A percentile compares a stretch with the other conserved stretches of the same genome.
These are phyloP conservation scores for Penicillium fimorum DNA, from an alignment of 495 filamentous ascomycete species.

Conservation along the genomic window DNA sequence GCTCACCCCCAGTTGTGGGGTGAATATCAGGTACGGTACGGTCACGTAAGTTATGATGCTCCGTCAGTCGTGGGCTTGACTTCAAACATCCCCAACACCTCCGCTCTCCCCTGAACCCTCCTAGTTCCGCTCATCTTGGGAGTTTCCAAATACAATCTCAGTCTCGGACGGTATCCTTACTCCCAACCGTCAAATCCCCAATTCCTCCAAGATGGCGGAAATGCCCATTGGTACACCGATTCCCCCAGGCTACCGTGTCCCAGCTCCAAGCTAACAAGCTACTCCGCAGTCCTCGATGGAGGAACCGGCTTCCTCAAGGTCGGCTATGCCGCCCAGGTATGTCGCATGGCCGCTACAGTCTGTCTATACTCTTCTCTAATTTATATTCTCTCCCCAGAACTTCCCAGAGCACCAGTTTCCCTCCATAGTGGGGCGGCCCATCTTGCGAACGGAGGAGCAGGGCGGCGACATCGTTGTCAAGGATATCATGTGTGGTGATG, in stretches of 20 bases:
- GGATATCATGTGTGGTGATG: constrained; percentile 99
- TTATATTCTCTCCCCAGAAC: constrained; percentile 56
- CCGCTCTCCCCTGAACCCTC: constrained; percentile 20
- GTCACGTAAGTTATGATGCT: constrained; percentile 37
- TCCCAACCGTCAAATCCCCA: constrained; percentile 1
- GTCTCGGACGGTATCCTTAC: constrained; percentile 1
- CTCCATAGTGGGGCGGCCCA: constrained; percentile 96
- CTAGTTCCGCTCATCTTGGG: constrained; percentile 26
- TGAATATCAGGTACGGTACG: constrained; percentile 24
- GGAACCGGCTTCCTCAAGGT: constrained; percentile 99
- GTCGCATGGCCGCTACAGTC: constrained; percentile 16
- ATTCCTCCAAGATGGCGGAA: constrained; percentile 58
- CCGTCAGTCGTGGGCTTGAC: constrained; percentile 16
- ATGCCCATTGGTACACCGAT: constrained; percentile 63
- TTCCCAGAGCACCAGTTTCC: constrained; percentile 98
- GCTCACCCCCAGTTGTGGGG: constrained; percentile 20
- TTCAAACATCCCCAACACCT: constrained; percentile 25
- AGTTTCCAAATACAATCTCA: constrained; percentile 15
- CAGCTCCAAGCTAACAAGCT: constrained; percentile 32
- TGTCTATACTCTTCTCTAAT: constrained; percentile 13
- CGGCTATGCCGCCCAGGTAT: constrained; percentile 88
- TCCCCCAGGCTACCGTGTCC: constrained; percentile 28
- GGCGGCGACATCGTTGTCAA: constrained; percentile 79
- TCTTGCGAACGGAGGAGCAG: constrained; percentile 92
- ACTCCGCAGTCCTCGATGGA: constrained; percentile 87